Evolutionary conservation across 345 rosid genomes (phyloP).

Genomic region (Brassica rapa): DNA sequence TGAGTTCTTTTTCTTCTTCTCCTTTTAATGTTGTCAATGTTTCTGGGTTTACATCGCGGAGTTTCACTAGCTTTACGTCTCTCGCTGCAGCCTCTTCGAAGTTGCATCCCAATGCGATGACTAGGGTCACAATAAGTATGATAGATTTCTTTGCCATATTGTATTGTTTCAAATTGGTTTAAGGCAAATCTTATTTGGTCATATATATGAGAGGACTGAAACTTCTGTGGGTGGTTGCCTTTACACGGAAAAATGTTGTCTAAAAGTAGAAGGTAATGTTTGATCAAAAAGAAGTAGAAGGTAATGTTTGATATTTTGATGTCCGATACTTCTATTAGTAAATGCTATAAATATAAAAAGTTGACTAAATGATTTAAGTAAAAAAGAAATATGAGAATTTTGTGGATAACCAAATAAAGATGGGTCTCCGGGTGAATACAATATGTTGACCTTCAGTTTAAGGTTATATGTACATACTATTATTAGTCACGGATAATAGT

Average conservation of each 20-base stretch:
- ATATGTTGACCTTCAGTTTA: conserved; percentile 11
- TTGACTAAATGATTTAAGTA: neutral
- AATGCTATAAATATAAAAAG: neutral
- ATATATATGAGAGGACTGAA: conserved; percentile 22
- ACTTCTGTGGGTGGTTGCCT: neutral
- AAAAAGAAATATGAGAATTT: conserved; percentile 1
- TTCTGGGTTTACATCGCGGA: conserved; percentile 33
- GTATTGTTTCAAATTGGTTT: conserved; percentile 3
- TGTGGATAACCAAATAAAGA: conserved; percentile 28
- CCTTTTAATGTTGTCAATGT: conserved; percentile 24
- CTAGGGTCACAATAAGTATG: conserved; percentile 16
- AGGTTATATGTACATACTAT: conserved; percentile 9
- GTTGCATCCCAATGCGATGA: conserved; percentile 29
- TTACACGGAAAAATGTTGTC: neutral
- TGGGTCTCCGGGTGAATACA: neutral
- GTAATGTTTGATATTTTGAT: neutral
- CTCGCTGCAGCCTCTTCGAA: conserved; percentile 22
- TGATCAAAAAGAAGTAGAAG: conserved; percentile 3
- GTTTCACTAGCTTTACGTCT: conserved; percentile 37
- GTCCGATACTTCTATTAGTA: neutral
- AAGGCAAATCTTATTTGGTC: neutral
- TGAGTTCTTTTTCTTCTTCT: conserved; percentile 25
- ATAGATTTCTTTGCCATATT: conserved; percentile 23
- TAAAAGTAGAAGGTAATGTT: conserved; percentile 14
- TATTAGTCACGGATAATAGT: conserved; percentile 11